Conservation (phyloP, 2,329 filamentous ascomycete genomes). For the Chaetomium globosum region DNA sequence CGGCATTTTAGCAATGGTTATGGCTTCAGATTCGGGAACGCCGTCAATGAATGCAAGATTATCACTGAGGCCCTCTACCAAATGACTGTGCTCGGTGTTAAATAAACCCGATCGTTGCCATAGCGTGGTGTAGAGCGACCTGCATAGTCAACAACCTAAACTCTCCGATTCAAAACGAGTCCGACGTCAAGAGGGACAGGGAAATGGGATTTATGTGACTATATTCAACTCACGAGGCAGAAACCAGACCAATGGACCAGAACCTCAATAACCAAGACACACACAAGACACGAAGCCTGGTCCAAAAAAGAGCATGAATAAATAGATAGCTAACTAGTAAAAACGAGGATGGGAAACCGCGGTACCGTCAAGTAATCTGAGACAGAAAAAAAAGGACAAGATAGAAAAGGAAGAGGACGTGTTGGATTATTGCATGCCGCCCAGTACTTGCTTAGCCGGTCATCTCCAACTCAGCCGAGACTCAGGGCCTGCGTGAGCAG, state of each 20-base stretch:
- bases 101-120: not conserved
- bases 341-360: conserved; percentile 30
- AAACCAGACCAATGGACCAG: conserved; percentile 17
- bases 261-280: conserved; percentile 11
- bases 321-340: conserved; percentile 35
- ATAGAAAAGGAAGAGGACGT: conserved; percentile 26
- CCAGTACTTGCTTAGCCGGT: conserved; percentile 26
- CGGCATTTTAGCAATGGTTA: not conserved
- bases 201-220: not conserved
- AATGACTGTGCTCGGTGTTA: not conserved
- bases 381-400: conserved; percentile 28
- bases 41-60: not conserved
- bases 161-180: no score
- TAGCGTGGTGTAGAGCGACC: not conserved
- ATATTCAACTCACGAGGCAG: conserved; percentile 15
- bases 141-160: not conserved
- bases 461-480: conserved; percentile 25
- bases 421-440: conserved; percentile 29
- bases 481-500: conserved; percentile 12
- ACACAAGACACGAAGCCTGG: conserved; percentile 13
- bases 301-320: conserved; percentile 29
- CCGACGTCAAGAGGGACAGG: not conserved
- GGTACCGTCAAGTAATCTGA: conserved; percentile 33
- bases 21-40: not conserved
- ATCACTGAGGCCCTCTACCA: not conserved